Conservation (phyloP, 257 asterid genomes). For the Plantago ovata region DNA sequence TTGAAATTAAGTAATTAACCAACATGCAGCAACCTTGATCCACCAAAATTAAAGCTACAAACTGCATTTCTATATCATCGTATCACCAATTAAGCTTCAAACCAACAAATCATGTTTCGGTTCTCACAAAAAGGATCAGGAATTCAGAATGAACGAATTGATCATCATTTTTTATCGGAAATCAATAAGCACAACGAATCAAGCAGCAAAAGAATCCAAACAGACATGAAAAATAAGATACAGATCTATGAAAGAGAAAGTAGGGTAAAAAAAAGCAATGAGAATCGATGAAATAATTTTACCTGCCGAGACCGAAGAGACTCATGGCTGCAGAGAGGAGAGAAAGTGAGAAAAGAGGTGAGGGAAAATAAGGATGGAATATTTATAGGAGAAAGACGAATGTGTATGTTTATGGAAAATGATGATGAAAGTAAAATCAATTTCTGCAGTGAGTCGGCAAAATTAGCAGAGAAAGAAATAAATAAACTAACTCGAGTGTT, state of each 20-base stretch:
- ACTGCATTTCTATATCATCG: no score
- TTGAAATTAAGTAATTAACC: no score
- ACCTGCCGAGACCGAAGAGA: conserved; percentile 97
- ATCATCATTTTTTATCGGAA: no score
- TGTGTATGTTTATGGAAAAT: conserved; percentile 15
- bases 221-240: not conserved
- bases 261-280: conserved; percentile 9
- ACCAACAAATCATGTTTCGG: no score
- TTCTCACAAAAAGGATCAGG: no score
- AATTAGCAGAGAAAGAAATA: no score
- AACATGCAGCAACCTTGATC: no score
- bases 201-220: not conserved
- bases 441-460: not conserved
- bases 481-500: no score
- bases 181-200: not conserved
- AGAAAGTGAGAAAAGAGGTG: conserved; percentile 20
- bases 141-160: conserved; percentile 1
- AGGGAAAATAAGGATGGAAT: conserved; percentile 11
- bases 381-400: conserved; percentile 8
- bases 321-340: conserved; percentile 42
- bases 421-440: conserved; percentile 10
- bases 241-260: conserved; percentile 31
- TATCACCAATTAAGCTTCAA: no score
- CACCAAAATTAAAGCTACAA: no score
- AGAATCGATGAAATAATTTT: conserved; percentile 17